Evolutionary conservation across 257 asterid genomes (phyloP), one percentile per base, ranked within the genome.

Genomic region (Rhazya stricta): DNA sequence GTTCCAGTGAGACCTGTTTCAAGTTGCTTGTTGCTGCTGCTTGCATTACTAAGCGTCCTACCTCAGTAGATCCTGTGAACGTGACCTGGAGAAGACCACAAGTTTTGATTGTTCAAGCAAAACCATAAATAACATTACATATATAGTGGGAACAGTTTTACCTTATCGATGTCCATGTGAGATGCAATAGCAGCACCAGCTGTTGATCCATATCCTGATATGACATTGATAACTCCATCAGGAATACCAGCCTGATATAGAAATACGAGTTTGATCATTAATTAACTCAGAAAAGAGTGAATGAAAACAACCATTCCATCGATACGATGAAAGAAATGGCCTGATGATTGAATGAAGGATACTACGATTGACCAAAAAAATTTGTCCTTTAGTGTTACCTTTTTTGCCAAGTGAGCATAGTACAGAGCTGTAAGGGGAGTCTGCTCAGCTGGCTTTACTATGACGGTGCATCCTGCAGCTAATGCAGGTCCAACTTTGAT

Each of bases 161-260:
- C 97, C 90, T 81, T 86, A 75, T 92, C 97, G 13, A 92, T 72
- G 70, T 92, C 96, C 96, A 92, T 92, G 81, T 90, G 97, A 21
- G 92, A 86, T 77, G 81, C 77, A 79, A 92, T 77, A 25, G 96
- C 96, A 32, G 97, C 96, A 23, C 97, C 96, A 29, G 97, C 94
- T 9, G 88, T 82, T 34, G 83, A 80, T 54, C 97, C 97, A 62
- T 79, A 85, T 53, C 97, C 97, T 1, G 91, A 76, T n/a, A 92
- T 80, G 23, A 92, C 87, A 71, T 92, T 92, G 48, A 92, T 61
- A 74, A 90, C 97, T 36, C 97, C 97, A 73, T 86, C 88, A 0
- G 96, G 96, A 42, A 92, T 72, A 19, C 97, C 96, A 56, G 96
- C 97, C 97, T 92, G 21, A 51, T 36, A 18, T 9, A 39, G 56